Percentiles rank a stretch among this genome's conserved stretches.
Conservation (phyloP, 2,329 filamentous ascomycete species). For the Neonectria sp. region DNA sequence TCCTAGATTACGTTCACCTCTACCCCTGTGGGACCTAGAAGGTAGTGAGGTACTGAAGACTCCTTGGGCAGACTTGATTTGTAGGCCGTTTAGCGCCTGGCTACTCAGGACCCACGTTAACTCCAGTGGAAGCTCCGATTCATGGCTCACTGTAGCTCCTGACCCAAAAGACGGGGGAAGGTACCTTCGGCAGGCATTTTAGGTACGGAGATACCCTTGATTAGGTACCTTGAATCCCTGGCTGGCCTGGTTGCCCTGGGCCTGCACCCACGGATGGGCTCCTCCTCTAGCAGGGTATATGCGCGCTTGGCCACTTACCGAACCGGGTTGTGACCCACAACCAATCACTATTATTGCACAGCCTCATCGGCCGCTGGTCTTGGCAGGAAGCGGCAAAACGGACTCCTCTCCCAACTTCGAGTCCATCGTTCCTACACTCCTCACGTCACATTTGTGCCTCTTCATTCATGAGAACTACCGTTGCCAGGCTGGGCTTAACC, state of each 20-base stretch:
- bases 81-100: constrained; percentile 10
- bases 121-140: background rate
- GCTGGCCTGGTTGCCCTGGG: constrained; percentile 3
- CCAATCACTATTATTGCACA: constrained; percentile 21
- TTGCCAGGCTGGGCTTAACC: constrained; percentile 8
- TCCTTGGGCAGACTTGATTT: constrained; percentile 3
- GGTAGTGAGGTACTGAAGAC: constrained; percentile 6
- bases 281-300: constrained; percentile 10
- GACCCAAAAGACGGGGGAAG: background rate
- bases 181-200: constrained; percentile 1
- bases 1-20: constrained; percentile 11
- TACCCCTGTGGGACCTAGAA: constrained; percentile 14
- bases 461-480: constrained; percentile 19
- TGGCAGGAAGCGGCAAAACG: constrained; percentile 18
- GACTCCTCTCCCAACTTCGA: constrained; percentile 1
- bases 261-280: constrained; percentile 4
- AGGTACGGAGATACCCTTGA: constrained; percentile 2
- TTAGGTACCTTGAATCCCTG: constrained; percentile 1
- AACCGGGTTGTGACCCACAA: constrained; percentile 6
- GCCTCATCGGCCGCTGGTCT: constrained; percentile 11
- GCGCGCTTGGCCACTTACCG: constrained; percentile 3
- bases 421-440: constrained; percentile 3
- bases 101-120: background rate
- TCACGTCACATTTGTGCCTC: constrained; percentile 12
- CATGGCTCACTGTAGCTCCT: background rate